Evolutionary conservation across 768 basidiomycete genomes (phyloP), one percentile per base, ranked within the genome.

Genomic region (Phlegmacium glaucopus): DNA sequence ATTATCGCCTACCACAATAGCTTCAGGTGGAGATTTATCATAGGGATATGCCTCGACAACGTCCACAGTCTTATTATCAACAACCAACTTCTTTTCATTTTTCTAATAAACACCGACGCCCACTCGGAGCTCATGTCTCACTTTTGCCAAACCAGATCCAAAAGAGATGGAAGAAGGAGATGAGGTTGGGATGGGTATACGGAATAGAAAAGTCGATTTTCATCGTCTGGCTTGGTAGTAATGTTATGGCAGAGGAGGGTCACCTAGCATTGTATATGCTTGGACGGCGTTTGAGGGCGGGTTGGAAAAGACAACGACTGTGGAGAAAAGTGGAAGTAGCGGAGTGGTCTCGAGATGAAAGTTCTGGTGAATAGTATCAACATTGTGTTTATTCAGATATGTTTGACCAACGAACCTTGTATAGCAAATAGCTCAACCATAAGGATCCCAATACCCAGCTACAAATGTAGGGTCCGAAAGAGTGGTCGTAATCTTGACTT

Each of bases 271-370:
- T 2, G 83, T 77, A 60, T 84, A 75, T 1, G 80, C 73, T 46
- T 84, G 74, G 0, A 93, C 88, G 2, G 90, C 86, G 60, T 92
- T 92, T 9, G 90, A 91, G 7, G 88, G 87, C 0, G 90, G 90
- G 89, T 65, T 92, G 90, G 59, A 90, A 93, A 6, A 88, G 61
- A 28, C 86, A 75, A 25, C 79, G 75, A 47, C 72, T 78, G 52
- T 87, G 85, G 26, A 90, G 62, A 56, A 91, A 92, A 0, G 82
- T 85, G 22, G 83, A 85, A 0, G 83, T 87, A 3, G 90, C 90
- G 16, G 88, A 83, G 63, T 89, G 85, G 61, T 89, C 85, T 54
- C 86, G 72, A 26, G 87, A 88, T 6, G 79, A 80, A 9, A 93
- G 65, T 61, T 90, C 90, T 92, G 50, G 40, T 8, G 39, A 56